Percentiles rank a stretch among this genome's conserved stretches.
These are phyloP conservation scores for Euphorbia peplus DNA, from an alignment of 345 rosid genomes.

Conservation along the genomic window DNA sequence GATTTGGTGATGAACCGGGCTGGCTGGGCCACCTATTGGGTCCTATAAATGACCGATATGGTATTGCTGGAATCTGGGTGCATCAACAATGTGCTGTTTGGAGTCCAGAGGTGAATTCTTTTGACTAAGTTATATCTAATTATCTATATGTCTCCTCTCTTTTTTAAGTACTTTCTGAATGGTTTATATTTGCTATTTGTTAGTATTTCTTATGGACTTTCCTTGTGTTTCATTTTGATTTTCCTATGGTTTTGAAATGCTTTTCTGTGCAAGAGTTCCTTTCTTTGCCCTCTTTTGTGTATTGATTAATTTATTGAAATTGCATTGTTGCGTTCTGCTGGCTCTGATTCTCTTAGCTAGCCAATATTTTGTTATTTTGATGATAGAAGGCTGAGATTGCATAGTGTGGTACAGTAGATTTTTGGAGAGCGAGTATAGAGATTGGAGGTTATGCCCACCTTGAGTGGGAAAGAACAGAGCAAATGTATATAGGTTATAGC, in stretches of 20 bases:
- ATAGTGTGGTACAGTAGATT: neutral
- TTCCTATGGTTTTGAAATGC: neutral
- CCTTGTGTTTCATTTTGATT: neutral
- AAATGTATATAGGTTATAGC: neutral
- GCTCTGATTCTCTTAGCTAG: neutral
- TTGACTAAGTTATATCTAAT: conserved; percentile 1
- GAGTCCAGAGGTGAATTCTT: conserved; percentile 87
- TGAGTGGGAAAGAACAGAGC: neutral
- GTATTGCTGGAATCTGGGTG: conserved; percentile 98
- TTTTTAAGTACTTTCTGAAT: conserved; percentile 3
- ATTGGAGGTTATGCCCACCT: neutral
- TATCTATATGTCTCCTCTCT: neutral
- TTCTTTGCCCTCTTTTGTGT: neutral
- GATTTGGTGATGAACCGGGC: conserved; percentile 88
- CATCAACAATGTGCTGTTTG: conserved; percentile 97
- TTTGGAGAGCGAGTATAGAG: neutral
- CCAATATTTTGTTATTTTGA: too few species aligned
- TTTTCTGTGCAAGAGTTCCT: neutral
- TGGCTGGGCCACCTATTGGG: conserved; percentile 98
- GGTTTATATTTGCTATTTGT: too few species aligned
- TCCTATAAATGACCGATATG: conserved; percentile 89
- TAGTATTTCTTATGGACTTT: neutral
- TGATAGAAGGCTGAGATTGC: too few species aligned
- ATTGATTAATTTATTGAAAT: neutral
- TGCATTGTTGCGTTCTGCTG: neutral